Conservation (phyloP, 805 yeast genomes). For the Candida koratica region DNA sequence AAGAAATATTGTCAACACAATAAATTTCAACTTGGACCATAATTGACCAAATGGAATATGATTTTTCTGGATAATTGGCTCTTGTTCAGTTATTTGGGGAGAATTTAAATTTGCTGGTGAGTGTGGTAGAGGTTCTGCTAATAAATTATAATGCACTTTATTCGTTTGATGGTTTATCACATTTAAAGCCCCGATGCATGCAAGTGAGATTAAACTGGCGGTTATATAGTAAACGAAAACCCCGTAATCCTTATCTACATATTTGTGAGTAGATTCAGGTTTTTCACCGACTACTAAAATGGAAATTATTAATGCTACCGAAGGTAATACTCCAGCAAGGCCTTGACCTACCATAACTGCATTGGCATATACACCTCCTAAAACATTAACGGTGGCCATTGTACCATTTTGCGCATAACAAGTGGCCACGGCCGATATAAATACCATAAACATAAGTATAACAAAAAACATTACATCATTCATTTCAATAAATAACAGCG, state of each 20-base stretch:
- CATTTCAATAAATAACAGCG: conserved; percentile 30
- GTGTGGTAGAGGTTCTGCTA: conserved; percentile 12
- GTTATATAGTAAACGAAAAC: conserved; percentile 47
- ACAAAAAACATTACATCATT: conserved; percentile 43
- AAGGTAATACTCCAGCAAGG: conserved; percentile 87
- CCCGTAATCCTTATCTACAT: conserved; percentile 33
- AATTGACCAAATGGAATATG: conserved; percentile 55
- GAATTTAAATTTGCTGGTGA: conserved; percentile 9
- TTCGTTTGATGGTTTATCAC: conserved; percentile 29
- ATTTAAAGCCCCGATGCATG: conserved; percentile 39
- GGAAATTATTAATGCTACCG: conserved; percentile 59
- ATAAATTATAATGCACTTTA: conserved; percentile 18
- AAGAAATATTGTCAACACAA: conserved; percentile 66
- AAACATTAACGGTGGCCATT: conserved; percentile 77
- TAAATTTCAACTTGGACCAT: conserved; percentile 58
- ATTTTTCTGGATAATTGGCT: conserved; percentile 8
- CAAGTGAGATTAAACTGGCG: conserved; percentile 45
- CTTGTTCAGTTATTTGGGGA: conserved; percentile 8
- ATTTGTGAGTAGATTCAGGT: conserved; percentile 20
- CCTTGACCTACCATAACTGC: conserved; percentile 95
- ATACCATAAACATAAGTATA: conserved; percentile 59
- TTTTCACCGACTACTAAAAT: conserved; percentile 41
- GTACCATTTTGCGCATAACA: conserved; percentile 86
- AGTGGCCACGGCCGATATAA: conserved; percentile 67
- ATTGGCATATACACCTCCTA: conserved; percentile 77